These are phyloP conservation scores for Gossypium gossypioides DNA, from an alignment of 441 rosid species.

Conservation along the genomic window DNA sequence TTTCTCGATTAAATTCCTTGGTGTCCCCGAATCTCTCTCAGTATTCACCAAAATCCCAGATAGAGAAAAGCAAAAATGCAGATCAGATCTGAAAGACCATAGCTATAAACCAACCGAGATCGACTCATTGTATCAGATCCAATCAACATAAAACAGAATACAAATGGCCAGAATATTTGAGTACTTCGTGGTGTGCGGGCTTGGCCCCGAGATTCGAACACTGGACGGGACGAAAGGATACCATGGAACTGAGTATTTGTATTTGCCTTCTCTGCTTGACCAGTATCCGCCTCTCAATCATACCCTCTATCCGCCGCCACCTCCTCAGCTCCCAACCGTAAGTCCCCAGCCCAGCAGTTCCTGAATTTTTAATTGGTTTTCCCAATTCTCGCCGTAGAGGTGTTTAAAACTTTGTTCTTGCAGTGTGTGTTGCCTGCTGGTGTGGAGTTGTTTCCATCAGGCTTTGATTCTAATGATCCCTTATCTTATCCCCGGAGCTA, in stretches of 20 bases:
- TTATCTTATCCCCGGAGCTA: constrained; percentile 72
- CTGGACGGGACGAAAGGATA: constrained; percentile 74
- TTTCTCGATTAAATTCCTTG: background rate
- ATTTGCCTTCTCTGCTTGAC: constrained; percentile 72
- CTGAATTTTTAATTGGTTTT: background rate
- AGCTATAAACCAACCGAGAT: background rate
- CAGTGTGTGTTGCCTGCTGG: constrained; percentile 98
- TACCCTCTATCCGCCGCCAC: constrained; percentile 67
- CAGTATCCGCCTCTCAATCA: constrained; percentile 73
- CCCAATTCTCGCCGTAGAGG: background rate
- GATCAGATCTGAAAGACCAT: background rate
- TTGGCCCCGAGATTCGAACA: constrained; percentile 92
- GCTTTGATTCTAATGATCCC: constrained; percentile 51
- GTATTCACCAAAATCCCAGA: background rate
- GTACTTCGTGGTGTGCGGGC: constrained; percentile 85
- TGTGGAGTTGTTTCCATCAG: constrained; percentile 59
- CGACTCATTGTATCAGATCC: background rate
- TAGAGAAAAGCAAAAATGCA: background rate
- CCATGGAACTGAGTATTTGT: constrained; percentile 49
- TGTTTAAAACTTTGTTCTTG: constrained; percentile 10
- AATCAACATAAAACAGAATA: background rate
- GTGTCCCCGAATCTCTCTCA: background rate
- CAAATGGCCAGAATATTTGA: constrained; percentile 75
- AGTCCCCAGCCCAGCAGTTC: background rate
- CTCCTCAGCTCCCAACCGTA: constrained; percentile 94